phyloP scores from a whole-genome alignment of 345 rosid genomes.

The Sapria himalayana region DNA sequence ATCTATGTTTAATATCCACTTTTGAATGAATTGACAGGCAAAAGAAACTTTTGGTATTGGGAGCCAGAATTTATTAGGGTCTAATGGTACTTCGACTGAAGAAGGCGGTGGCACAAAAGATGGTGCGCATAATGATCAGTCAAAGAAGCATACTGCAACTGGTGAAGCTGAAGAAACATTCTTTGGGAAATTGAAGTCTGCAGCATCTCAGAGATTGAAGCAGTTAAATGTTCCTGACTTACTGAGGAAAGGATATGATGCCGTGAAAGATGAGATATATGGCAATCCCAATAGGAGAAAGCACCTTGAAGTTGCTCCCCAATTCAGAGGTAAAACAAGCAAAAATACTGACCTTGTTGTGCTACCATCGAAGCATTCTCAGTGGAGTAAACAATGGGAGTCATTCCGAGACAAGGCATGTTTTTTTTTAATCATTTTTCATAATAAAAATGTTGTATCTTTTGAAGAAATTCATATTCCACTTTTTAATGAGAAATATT shows the following conservation, averaged over 20 bases:
- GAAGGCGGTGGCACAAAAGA: conserved; percentile 15
- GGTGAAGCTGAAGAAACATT: conserved; percentile 29
- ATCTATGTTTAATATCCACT: not conserved
- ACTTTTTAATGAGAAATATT: not conserved
- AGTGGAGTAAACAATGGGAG: conserved; percentile 67
- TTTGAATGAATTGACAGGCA: conserved; percentile 32
- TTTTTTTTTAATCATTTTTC: not conserved
- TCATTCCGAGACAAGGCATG: conserved; percentile 41
- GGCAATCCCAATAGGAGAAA: conserved; percentile 46
- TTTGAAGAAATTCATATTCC: not conserved
- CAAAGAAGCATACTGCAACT: conserved; percentile 22
- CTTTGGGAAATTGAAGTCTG: conserved; percentile 44
- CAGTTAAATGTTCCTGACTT: conserved; percentile 50
- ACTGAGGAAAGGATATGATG: conserved; percentile 74
- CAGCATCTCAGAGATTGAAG: conserved; percentile 43
- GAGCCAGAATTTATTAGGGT: conserved; percentile 26
- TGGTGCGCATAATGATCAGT: conserved; percentile 27
- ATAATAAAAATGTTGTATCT: not conserved
- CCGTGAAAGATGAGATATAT: conserved; percentile 65
- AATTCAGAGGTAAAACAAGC: conserved; percentile 56
- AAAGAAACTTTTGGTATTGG: conserved; percentile 45
- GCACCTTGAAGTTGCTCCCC: conserved; percentile 63
- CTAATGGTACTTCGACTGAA: conserved; percentile 21
- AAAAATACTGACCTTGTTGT: conserved; percentile 54
- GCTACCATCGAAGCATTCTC: conserved; percentile 38